Conservation (phyloP, 139 green algal genomes). For the Zygnema circumcarinatum region DNA sequence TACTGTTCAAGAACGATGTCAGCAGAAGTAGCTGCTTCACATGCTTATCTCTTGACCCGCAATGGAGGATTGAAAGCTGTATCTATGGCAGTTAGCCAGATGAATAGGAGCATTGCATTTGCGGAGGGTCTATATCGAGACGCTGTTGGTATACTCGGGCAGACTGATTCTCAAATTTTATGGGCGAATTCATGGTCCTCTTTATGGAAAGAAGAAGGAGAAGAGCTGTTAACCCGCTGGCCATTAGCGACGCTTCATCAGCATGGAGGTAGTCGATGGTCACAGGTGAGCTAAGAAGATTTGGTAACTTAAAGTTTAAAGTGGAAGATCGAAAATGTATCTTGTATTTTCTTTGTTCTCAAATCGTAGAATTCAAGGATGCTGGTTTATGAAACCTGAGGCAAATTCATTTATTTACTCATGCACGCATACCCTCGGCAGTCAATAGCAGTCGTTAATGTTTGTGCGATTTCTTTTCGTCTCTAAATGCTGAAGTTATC, state of each 20-base stretch:
- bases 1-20: background rate
- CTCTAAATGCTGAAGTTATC: no score
- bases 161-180: background rate
- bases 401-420: no score
- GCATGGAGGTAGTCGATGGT: background rate
- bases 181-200: background rate
- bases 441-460: no score
- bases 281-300: background rate
- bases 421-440: no score
- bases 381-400: no score
- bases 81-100: background rate
- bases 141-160: background rate
- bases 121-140: background rate
- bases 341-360: no score
- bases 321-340: no score
- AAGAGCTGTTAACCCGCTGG: background rate
- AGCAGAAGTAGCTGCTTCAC: background rate
- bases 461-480: no score
- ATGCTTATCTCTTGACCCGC: background rate
- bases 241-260: background rate
- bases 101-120: background rate
- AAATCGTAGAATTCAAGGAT: no score
- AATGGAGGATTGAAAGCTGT: background rate
- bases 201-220: background rate
- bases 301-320: no score